phyloP scores from a whole-genome alignment of 345 rosid species.

The Gossypium thurberi region DNA sequence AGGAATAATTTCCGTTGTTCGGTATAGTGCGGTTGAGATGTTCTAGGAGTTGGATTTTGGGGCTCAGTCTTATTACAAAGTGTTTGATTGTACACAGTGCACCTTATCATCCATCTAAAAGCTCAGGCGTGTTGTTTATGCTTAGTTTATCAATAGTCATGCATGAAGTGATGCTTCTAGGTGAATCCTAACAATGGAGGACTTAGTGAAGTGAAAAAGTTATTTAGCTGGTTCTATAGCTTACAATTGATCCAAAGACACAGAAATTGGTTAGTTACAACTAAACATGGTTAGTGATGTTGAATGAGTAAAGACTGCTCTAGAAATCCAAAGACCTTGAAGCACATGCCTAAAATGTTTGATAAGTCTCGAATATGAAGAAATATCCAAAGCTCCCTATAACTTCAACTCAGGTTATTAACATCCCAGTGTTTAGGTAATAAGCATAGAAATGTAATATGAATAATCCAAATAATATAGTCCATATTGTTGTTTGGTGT shows the following conservation, averaged over 20 bases:
- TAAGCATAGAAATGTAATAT: not conserved
- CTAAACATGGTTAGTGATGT: not conserved
- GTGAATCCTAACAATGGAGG: not conserved
- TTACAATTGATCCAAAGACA: not conserved
- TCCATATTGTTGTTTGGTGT: not conserved
- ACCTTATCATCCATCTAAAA: not conserved
- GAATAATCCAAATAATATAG: not conserved
- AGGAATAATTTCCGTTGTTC: not conserved
- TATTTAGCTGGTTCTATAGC: not conserved
- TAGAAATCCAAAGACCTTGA: not conserved
- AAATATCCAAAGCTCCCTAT: not conserved
- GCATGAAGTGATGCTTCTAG: not conserved
- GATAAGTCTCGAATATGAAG: not conserved
- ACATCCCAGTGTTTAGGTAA: not conserved
- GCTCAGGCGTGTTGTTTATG: not conserved
- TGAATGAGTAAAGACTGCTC: not conserved
- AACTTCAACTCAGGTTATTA: not conserved
- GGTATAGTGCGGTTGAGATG: not conserved
- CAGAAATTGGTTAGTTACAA: not conserved
- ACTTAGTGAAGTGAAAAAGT: not conserved
- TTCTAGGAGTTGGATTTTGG: not conserved
- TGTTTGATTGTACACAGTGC: not conserved
- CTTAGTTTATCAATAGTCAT: not conserved
- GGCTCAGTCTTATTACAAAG: not conserved
- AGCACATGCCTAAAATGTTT: not conserved